These are phyloP conservation scores for Coemansia sp. DNA, from an alignment of 192 early-diverging fungal species.

Conservation along the genomic window DNA sequence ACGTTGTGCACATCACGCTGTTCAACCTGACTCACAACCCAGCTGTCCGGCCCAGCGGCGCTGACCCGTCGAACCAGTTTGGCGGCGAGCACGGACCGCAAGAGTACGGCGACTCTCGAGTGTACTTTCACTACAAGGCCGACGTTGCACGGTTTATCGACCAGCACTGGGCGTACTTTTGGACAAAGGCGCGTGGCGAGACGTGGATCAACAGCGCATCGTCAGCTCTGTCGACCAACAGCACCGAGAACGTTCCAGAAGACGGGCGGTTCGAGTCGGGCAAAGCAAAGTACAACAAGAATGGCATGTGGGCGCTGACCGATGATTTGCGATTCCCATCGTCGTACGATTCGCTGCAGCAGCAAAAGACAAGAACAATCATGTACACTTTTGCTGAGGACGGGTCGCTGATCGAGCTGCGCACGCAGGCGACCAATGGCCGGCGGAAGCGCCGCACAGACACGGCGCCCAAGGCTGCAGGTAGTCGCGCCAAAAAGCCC, in stretches of 20 bases:
- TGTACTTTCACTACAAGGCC: slow-evolving; percentile 60
- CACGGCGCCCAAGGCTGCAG: slow-evolving; percentile 10
- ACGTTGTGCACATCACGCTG: slow-evolving; percentile 67
- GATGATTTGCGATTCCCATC: slow-evolving; percentile 52
- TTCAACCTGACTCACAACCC: slow-evolving; percentile 62
- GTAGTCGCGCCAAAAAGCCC: slow-evolving; percentile 34
- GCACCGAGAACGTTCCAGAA: slow-evolving; percentile 55
- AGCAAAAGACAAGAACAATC: slow-evolving; percentile 53
- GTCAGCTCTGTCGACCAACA: slow-evolving; percentile 59
- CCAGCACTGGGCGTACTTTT: slow-evolving; percentile 66
- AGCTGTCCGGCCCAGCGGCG: slow-evolving; percentile 22
- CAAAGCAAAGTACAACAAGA: slow-evolving; percentile 58
- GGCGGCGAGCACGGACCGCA: slow-evolving; percentile 55
- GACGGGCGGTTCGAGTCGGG: slow-evolving; percentile 58
- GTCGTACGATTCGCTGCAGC: slow-evolving; percentile 55
- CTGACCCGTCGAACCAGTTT: slow-evolving; percentile 42
- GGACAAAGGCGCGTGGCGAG: slow-evolving; percentile 60
- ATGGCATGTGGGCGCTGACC: slow-evolving; percentile 58
- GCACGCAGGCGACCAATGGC: slow-evolving; percentile 34
- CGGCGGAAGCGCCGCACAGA: slow-evolving; percentile 49
- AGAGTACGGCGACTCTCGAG: slow-evolving; percentile 51
- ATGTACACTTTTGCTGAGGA: slow-evolving; percentile 56
- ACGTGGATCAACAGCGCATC: slow-evolving; percentile 68
- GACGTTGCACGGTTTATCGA: slow-evolving; percentile 69
- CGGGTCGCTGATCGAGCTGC: slow-evolving; percentile 50